These are phyloP conservation scores for Phytophthora pseudosyringae DNA, from an alignment of 352 stramenopile genomes.

Conservation along the genomic window DNA sequence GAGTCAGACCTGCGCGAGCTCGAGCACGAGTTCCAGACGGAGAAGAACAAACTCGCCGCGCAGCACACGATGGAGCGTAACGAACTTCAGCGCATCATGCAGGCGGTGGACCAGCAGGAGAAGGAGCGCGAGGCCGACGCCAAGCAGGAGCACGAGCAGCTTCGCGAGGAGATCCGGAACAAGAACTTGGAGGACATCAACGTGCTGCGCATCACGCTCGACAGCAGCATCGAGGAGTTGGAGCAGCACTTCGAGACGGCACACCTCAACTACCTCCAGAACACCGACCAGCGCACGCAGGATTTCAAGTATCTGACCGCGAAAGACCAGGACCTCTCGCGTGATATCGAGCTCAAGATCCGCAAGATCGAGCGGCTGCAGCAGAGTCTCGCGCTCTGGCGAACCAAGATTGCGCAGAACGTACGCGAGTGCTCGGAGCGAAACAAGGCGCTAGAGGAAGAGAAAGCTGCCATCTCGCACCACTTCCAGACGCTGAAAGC, in stretches of 20 bases:
- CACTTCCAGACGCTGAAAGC: conserved; percentile 90
- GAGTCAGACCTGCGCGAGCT: conserved; percentile 86
- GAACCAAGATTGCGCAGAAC: conserved; percentile 93
- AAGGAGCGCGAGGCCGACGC: conserved; percentile 81
- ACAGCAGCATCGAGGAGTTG: conserved; percentile 94
- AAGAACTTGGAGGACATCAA: conserved; percentile 97
- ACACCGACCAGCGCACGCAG: conserved; percentile 93
- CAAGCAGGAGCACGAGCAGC: conserved; percentile 86
- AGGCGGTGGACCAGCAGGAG: conserved; percentile 85
- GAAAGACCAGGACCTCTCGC: conserved; percentile 92
- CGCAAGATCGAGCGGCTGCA: conserved; percentile 94
- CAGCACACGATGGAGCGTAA: conserved; percentile 75
- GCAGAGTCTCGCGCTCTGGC: conserved; percentile 87
- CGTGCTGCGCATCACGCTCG: conserved; percentile 91
- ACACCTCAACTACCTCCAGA: conserved; percentile 93
- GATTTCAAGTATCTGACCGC: conserved; percentile 95
- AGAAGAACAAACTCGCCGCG: conserved; percentile 81
- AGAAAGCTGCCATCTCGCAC: conserved; percentile 87
- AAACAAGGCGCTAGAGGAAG: conserved; percentile 89
- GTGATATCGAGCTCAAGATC: conserved; percentile 95
- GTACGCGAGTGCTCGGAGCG: conserved; percentile 89
- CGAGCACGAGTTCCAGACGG: conserved; percentile 84
- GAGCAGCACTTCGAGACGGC: conserved; percentile 95
- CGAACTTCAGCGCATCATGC: conserved; percentile 88
- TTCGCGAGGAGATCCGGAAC: conserved; percentile 94